Conservation (phyloP, 2,329 filamentous ascomycete species). For the Colletotrichum sp. region DNA sequence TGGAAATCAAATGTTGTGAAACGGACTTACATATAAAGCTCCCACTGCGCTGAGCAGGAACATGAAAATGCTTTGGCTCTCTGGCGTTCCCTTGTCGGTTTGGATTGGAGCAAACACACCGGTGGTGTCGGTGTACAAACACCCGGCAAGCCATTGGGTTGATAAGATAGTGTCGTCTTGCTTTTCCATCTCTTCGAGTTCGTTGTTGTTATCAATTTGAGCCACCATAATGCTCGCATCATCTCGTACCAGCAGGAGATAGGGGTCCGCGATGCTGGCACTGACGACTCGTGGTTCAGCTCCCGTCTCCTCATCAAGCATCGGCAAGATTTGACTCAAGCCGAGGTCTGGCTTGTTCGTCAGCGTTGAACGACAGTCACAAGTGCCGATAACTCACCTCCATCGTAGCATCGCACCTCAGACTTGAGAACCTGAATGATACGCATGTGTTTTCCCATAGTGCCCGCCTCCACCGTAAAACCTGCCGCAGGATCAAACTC, state of each 20-base stretch:
- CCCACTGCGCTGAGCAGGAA: constrained; percentile 81
- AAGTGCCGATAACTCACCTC: constrained; percentile 61
- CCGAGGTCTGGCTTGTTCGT: constrained; percentile 62
- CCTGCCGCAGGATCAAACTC: constrained; percentile 94
- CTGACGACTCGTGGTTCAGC: constrained; percentile 79
- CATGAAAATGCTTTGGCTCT: constrained; percentile 64
- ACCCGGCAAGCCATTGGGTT: constrained; percentile 82
- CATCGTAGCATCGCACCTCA: constrained; percentile 90
- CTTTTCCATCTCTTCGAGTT: constrained; percentile 82
- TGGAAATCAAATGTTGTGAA: too few species aligned
- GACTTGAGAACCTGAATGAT: constrained; percentile 88
- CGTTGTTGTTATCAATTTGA: constrained; percentile 79
- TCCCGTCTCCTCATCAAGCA: constrained; percentile 89
- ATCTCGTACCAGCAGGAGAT: constrained; percentile 81
- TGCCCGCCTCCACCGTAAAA: constrained; percentile 83
- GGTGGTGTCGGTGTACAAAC: constrained; percentile 74
- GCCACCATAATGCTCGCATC: constrained; percentile 82
- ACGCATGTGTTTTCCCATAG: constrained; percentile 78
- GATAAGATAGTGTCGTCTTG: constrained; percentile 59
- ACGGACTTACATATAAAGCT: constrained; percentile 69
- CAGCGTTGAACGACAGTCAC: not conserved
- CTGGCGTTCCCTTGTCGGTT: constrained; percentile 42
- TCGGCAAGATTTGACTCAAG: constrained; percentile 87
- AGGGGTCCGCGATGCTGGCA: constrained; percentile 87
- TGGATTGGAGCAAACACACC: constrained; percentile 55